Evolutionary conservation across 345 rosid species (phyloP), one percentile per base, ranked within the genome.

Genomic region (Moringa oleifera): DNA sequence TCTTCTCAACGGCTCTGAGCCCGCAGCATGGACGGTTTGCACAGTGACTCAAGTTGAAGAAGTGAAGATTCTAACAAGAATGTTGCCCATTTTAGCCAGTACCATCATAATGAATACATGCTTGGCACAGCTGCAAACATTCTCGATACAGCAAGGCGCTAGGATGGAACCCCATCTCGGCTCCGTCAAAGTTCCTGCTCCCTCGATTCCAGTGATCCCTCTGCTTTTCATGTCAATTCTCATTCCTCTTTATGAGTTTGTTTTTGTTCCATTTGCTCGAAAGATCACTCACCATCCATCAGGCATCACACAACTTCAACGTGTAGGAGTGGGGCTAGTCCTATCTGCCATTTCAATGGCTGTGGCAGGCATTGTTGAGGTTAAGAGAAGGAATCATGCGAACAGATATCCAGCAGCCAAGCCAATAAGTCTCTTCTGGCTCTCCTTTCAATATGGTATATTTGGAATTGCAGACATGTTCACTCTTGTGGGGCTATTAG

Each of bases 401-500:
- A 13, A 37, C 9, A 53, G 50, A 45, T 50, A 22, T 18, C 54
- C 16, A 41, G 8, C 55, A 0, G 0, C 21, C 2, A 33, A 70
- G 23, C 63, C 17, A 4, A 70, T 79, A 46, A 74, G 80, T 63
- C 68, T 82, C 23, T 79, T 74, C 47, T 73, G 77, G 79, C 63
- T 79, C 11, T 63, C 79, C 6, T 73, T 77, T 46, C 82, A 82
- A 58, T 79, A 52, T 20, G 69, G 66, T 7, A 65, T 77, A 16
- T 74, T 77, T 46, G 84, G 82, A 47, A 69, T 79, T 7, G 77
- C 83, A 4, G 84, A 82, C 59, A 80, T 77, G 78, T 82, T 82
- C 58, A 76, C 80, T 0, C 76, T 79, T 0, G 77, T 79, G 0
- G 87, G 83, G 7, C 61, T 79, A 23, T n/a, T 82, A 19, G 82